Conservation (phyloP, 805 yeast species). For the Candida maris region DNA sequence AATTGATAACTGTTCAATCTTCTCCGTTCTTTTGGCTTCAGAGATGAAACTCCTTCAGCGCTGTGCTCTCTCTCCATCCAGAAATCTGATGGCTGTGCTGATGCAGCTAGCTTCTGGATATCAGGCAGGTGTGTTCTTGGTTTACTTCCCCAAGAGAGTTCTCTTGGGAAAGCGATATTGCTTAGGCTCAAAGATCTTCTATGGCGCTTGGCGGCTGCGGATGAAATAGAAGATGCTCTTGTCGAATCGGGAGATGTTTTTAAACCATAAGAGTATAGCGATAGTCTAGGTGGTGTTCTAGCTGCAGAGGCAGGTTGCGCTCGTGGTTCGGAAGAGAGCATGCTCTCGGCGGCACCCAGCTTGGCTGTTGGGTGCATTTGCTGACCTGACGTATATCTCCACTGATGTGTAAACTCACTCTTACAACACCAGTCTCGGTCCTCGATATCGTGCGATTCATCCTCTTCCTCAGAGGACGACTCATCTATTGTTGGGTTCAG, state of each 20-base stretch:
- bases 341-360: background rate
- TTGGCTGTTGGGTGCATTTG: background rate
- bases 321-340: background rate
- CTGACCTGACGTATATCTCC: background rate
- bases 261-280: background rate
- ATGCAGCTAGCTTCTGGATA: background rate
- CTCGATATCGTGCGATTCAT: background rate
- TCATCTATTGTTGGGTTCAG: constrained; percentile 13
- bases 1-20: constrained; percentile 6
- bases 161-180: background rate
- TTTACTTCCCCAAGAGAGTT: background rate
- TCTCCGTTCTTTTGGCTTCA: constrained; percentile 8
- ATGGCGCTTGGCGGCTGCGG: constrained; percentile 8
- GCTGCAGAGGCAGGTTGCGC: background rate
- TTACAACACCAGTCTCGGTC: background rate
- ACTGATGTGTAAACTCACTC: background rate
- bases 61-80: background rate
- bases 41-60: constrained; percentile 1
- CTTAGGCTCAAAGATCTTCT: constrained; percentile 13
- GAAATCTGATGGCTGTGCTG: background rate
- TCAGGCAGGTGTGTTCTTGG: background rate
- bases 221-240: background rate
- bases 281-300: background rate
- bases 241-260: background rate
- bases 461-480: constrained; percentile 7